A percentile compares a stretch with the other conserved stretches of the same genome.
Evolutionary conservation across 2,329 filamentous ascomycete genomes (phyloP).

Genomic region (Rutstroemia sp.): DNA sequence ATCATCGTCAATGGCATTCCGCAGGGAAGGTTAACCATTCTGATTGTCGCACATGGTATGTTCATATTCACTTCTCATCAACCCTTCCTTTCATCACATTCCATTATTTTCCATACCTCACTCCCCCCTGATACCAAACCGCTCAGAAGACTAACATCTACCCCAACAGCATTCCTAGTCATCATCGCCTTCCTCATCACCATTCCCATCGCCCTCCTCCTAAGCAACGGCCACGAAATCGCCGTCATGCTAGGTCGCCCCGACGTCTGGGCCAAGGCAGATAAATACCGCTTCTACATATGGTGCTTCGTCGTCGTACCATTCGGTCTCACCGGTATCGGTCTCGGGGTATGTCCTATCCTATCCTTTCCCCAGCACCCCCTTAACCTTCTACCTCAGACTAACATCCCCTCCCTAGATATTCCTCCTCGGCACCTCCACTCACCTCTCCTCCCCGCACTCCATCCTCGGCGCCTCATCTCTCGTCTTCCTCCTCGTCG

Average conservation of each 20-base stretch:
- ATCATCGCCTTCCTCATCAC: constrained; percentile 1
- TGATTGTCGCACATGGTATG: constrained; percentile 6
- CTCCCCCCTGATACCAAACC: neutral
- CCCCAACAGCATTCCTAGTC: neutral
- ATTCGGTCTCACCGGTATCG: neutral
- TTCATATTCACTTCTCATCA: neutral
- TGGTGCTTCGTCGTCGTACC: neutral
- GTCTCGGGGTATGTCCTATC: neutral
- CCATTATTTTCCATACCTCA: no score
- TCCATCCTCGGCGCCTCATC: neutral
- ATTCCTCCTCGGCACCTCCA: neutral
- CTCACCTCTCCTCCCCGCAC: neutral
- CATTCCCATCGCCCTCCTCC: neutral
- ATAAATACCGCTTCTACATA: neutral
- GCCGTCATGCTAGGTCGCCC: neutral
- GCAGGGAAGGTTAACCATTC: neutral
- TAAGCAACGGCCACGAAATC: constrained; percentile 3
- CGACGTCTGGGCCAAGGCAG: neutral
- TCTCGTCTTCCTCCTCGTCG: neutral
- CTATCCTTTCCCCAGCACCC: neutral
- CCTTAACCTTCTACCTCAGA: neutral
- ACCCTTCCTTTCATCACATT: neutral
- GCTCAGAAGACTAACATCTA: neutral
- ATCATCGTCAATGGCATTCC: neutral
- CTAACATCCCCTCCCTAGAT: neutral